Evolutionary conservation across 106 monocot species (phyloP).

Genomic region (Dendrobium huoshanense): DNA sequence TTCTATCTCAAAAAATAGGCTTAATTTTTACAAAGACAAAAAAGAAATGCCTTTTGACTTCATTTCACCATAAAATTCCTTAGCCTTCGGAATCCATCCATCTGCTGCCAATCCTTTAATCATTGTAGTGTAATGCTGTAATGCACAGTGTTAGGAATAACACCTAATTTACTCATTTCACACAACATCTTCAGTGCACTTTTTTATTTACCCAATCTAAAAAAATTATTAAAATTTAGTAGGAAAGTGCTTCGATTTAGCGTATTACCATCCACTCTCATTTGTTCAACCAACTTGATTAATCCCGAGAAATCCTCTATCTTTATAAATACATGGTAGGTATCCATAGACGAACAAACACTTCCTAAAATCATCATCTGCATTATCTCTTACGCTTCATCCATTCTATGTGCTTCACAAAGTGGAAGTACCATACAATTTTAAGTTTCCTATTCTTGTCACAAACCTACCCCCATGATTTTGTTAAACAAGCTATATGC

Average conservation of each 20-base stretch:
- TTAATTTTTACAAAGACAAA: too few species aligned
- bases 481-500: slow-evolving; percentile 49
- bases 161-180: too few species aligned
- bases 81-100: too few species aligned
- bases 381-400: slow-evolving; percentile 51
- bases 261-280: slow-evolving; percentile 44
- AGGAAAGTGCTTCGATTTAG: slow-evolving; percentile 53
- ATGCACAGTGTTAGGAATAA: too few species aligned
- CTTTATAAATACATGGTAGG: slow-evolving; percentile 65
- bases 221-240: slow-evolving; percentile 49
- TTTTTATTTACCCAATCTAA: too few species aligned
- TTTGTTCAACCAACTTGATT: slow-evolving; percentile 43
- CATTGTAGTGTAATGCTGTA: too few species aligned
- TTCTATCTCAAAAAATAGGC: too few species aligned
- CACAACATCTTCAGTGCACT: too few species aligned
- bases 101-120: too few species aligned
- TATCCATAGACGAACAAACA: slow-evolving; percentile 43
- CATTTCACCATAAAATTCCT: too few species aligned
- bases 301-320: slow-evolving; percentile 43
- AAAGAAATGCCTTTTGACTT: too few species aligned
- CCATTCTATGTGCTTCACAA: slow-evolving; percentile 67
- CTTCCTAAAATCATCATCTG: slow-evolving; percentile 56
- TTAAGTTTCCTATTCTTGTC: slow-evolving; percentile 53
- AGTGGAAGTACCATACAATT: slow-evolving; percentile 65
- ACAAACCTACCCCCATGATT: slow-evolving; percentile 46